Evolutionary conservation across 1,139 yeast genomes (phyloP), one percentile per base, ranked within the genome.

Genomic region (Suhomyces wounanorum): DNA sequence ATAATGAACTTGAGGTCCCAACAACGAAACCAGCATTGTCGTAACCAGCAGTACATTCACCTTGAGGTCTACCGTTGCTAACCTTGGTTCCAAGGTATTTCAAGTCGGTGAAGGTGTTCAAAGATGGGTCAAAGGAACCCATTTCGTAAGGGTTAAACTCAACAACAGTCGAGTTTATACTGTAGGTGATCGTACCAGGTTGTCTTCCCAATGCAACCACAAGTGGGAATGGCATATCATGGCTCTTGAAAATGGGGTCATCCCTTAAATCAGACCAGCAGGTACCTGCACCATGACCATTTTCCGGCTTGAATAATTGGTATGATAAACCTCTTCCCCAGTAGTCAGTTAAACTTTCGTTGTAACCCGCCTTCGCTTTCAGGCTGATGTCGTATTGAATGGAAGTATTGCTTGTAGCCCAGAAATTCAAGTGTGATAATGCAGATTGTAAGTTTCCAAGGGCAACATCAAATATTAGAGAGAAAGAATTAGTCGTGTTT

Each of bases 1-100:
- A 90, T 51, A 90, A 72, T 0, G 94, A 77, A 0, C 96, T 85
- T 0, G 95, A 86, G 1, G 95, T 85, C 41, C 95, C 96, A 68
- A 87, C 69, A 40, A 86, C 73, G 64, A 81, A 88, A 1, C 92
- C 96, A 6, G 88, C 86, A 63, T 88, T 88, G 66, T 88, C 96
- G 56, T 79, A 84, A 1, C 95, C 96, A 13, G 75, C 78, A 51
- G 82, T 69, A 69, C 96, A 88, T 16, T 58, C 59, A 11, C 47
- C 48, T 10, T 48, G 45, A 9, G 75, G 69, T 25, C 52, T 51
- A 5, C 78, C 78, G 51, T 70, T 67, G 40, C 57, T 57, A 13
- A 70, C 69, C 1, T 65, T 59, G 8, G 75, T 64, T 5, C 77
- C 77, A 52, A 75, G 56, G 48, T 74, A 75, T 54, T 66, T 65